Base-by-base conservation (phyloP, 2,329 filamentous ascomycete species). In the Botrytis aclada region DNA sequence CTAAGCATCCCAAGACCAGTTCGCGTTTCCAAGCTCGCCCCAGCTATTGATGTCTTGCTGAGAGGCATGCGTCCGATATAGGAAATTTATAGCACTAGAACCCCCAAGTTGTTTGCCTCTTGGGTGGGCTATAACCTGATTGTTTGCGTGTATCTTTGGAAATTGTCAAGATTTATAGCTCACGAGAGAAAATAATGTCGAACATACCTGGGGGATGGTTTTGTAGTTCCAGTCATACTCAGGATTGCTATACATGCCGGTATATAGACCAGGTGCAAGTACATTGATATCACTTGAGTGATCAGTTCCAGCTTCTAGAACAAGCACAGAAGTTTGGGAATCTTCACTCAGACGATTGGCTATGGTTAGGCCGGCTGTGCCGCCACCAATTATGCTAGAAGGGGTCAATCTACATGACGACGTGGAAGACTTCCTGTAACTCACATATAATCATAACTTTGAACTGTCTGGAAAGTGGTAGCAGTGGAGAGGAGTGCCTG, bases 11-110 rank as follows among this genome's bases (percentile, higher is more conserved):
- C 80, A 82, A 22, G 54, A 51, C 71, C 58, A 70, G 20, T 47
- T 60, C 3, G 32, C 41, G 20, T 70, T 70, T 29, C 65, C 71
- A 41, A 70, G 58, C 76, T 78, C 83, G 43, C 79, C 79, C 83
- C 84, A 85, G 1, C 79, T 76, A 64, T 84, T 77, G 62, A 83
- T 82, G 51, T 82, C 81, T 3, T 77, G 72, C 22, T 77, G 75
- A 22, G 75, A 73, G 18, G 74, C 63, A 43, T 73, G 70, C 29
- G 73, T 72, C 29, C 70, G 73, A 74, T 80, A 80, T 47, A 81
- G 73, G 60, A 78, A 80, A 58, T 83, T 84, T 69, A 83, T 81
- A 0, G 78, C 81, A 47, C 75, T 79, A 18, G 77, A 80, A 9
- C 81, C 81, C 14, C 82, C 81, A 0, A 83, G 76, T 7, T 80